These are phyloP conservation scores for Akanthomyces muscarius DNA, from an alignment of 2,329 filamentous ascomycete species.

Conservation along the genomic window DNA sequence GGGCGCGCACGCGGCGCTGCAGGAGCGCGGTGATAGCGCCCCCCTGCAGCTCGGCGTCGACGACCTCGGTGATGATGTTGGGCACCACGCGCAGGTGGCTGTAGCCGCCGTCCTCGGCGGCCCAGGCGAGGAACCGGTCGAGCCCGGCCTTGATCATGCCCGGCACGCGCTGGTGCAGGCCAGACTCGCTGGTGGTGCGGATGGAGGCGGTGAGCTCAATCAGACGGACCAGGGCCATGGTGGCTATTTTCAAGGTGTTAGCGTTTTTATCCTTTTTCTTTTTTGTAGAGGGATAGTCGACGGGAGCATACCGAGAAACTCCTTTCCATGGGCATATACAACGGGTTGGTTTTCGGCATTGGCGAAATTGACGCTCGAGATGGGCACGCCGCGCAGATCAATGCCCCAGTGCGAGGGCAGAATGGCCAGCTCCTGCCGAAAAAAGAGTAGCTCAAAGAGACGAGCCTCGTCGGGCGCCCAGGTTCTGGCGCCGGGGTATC, in stretches of 20 bases:
- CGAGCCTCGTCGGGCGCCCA: constrained; percentile 50
- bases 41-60: constrained; percentile 30
- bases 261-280: too few relatives aligned
- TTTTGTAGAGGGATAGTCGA: too few relatives aligned
- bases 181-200: constrained; percentile 33
- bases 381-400: constrained; percentile 38
- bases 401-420: constrained; percentile 38
- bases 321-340: constrained; percentile 35
- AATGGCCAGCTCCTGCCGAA: constrained; percentile 38
- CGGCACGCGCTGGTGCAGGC: constrained; percentile 30
- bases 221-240: constrained; percentile 35
- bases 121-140: constrained; percentile 37
- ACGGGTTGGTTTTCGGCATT: constrained; percentile 31
- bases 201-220: constrained; percentile 38
- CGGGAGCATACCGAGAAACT: constrained; percentile 33
- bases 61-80: constrained; percentile 36
- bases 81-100: constrained; percentile 32
- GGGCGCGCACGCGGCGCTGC: constrained; percentile 31
- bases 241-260: constrained; percentile 26
- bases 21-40: constrained; percentile 33
- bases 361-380: constrained; percentile 35
- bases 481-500: constrained; percentile 40
- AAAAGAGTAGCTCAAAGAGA: constrained; percentile 40
- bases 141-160: constrained; percentile 33
- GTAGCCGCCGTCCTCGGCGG: constrained; percentile 39